A percentile compares a stretch with the other conserved stretches of the same genome.
phyloP scores from a whole-genome alignment of 306 rosid genomes.

The Sindora glabra region DNA sequence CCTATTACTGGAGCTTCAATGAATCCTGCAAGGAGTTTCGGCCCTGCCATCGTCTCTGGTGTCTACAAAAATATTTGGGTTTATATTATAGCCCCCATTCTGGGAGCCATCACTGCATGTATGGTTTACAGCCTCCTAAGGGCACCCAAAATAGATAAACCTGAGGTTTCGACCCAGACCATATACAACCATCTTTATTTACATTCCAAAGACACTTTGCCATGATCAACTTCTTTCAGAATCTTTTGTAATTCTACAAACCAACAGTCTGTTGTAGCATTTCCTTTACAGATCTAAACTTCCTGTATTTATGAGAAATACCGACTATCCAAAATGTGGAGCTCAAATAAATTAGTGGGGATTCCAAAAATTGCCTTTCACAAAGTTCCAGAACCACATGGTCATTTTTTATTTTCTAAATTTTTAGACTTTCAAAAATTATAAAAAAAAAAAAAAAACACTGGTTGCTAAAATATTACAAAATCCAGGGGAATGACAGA shows the following conservation, averaged over 20 bases:
- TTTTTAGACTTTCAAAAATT: no score
- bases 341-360: no score
- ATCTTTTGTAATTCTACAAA: no score
- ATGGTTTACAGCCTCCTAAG: slow-evolving; percentile 23
- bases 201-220: background rate
- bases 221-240: background rate
- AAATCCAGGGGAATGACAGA: no score
- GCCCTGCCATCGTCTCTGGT: slow-evolving; percentile 30
- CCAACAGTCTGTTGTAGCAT: background rate
- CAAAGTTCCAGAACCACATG: no score
- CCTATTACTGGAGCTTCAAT: slow-evolving; percentile 44
- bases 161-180: background rate
- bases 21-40: slow-evolving; percentile 62
- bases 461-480: no score
- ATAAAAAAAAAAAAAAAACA: no score
- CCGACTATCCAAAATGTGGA: no score
- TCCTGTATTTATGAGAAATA: background rate
- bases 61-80: slow-evolving; percentile 29
- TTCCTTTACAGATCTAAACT: no score
- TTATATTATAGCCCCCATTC: slow-evolving; percentile 16
- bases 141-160: slow-evolving; percentile 12
- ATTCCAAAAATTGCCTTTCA: no score
- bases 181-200: background rate
- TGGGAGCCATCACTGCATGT: slow-evolving; percentile 33
- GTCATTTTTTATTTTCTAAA: no score